phyloP scores from a whole-genome alignment of 2,329 filamentous ascomycete species.

The Knufia fluminis region DNA sequence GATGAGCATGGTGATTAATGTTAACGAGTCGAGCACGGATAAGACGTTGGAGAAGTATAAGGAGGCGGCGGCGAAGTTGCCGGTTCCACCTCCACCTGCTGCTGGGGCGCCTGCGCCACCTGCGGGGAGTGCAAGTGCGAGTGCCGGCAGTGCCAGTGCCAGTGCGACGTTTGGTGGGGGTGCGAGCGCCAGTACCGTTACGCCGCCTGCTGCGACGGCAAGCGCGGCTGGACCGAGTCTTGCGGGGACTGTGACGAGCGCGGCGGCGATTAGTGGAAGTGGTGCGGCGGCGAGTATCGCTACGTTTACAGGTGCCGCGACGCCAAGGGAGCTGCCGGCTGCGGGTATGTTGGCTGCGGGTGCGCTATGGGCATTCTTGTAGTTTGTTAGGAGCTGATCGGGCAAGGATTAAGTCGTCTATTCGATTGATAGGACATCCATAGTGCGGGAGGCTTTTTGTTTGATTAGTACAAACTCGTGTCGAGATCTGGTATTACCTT shows the following conservation, averaged over 20 bases:
- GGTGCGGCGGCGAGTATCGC: constrained; percentile 13
- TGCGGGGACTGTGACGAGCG: constrained; percentile 1
- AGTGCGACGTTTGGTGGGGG: constrained; percentile 5
- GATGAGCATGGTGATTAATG: constrained; percentile 69
- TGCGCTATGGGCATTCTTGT: constrained; percentile 10
- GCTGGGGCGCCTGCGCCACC: constrained; percentile 3
- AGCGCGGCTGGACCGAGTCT: constrained; percentile 8
- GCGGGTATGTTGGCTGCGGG: constrained; percentile 13
- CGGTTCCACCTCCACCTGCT: constrained; percentile 9
- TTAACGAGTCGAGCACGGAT: constrained; percentile 13
- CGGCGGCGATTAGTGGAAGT: constrained; percentile 7
- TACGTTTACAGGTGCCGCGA: constrained; percentile 18
- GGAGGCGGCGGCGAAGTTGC: constrained; percentile 15
- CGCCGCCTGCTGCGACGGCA: constrained; percentile 3
- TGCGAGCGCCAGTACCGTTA: background rate
- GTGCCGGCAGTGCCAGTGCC: no score
- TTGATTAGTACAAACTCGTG: no score
- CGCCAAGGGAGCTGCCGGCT: constrained; percentile 8
- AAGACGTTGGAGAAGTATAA: constrained; percentile 23
- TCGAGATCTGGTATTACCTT: no score
- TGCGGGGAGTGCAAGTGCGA: no score
- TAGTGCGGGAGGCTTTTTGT: no score
- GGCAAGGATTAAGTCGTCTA: no score
- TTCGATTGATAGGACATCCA: no score
- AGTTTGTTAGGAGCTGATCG: no score